Evolutionary conservation across 345 rosid species (phyloP), one percentile per base, ranked within the genome.

Genomic region (Gossypium herbaceum): DNA sequence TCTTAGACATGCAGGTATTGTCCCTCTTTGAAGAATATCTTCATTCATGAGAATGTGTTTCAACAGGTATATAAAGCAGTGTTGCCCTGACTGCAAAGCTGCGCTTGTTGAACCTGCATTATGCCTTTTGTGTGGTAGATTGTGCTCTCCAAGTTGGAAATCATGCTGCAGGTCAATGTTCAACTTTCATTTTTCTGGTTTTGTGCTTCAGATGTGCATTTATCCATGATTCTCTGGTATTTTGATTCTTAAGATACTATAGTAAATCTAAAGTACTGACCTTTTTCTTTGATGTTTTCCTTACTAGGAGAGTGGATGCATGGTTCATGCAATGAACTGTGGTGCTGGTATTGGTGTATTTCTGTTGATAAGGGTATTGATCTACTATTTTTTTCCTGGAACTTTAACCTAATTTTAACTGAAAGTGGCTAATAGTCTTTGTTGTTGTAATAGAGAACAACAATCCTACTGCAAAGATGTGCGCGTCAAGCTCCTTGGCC

Each of bases 401-500:
- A 62, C 12, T 60, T 67, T 22, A 68, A 68, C 43, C 17, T 71
- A 9, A 22, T 75, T 3, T 61, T 60, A 9, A 7, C 6, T 43
- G 61, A 58, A 76, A 67, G 54, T 56, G 78, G 78, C 69, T 65
- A 45, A 44, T 62, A 17, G 54, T 79, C 43, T 79, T 66, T 71
- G 12, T 79, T 71, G 16, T 79, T 55, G 55, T 78, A 65, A 24
- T 12, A 95, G 99, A 89, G 83, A 81, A 93, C 99, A 56, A 88
- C 92, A 27, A 90, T 91, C 82, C 81, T 89, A 74, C 86, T 95
- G 17, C 96, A 90, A 83, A 86, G 99, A 81, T 87, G 84, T 80
- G 92, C 86, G 20, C 94, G 92, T 41, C 97, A 84, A 76, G 87
- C 98, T 73, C 86, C 87, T 74, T 95, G 99, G 99, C 97, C 93